phyloP scores from a whole-genome alignment of 2,329 filamentous ascomycete species.

The Lecanoromycetidae sp. region DNA sequence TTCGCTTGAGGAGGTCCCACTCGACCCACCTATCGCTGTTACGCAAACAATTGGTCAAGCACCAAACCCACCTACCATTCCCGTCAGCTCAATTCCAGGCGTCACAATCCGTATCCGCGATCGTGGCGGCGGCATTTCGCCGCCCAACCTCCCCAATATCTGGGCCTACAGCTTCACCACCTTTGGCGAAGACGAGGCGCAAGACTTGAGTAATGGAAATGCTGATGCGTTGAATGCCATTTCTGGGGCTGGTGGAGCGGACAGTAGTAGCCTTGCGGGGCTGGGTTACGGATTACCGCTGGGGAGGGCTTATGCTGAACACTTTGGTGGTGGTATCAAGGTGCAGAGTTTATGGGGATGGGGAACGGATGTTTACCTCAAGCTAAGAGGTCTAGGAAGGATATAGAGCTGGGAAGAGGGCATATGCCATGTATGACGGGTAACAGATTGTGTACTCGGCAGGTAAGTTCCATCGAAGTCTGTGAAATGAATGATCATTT shows the following conservation, averaged over 20 bases:
- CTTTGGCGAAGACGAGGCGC: conserved; percentile 57
- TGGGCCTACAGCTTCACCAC: conserved; percentile 98
- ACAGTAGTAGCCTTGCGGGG: conserved; percentile 76
- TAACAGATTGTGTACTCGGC: too few relatives aligned
- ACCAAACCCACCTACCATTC: conserved; percentile 24
- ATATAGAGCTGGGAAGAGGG: too few relatives aligned
- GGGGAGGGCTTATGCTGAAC: conserved; percentile 88
- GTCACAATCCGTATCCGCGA: conserved; percentile 94
- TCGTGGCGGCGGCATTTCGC: conserved; percentile 82
- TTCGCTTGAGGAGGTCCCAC: not conserved
- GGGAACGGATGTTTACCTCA: conserved; percentile 59
- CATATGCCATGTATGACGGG: too few relatives aligned
- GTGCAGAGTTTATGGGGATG: conserved; percentile 95
- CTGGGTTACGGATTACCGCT: conserved; percentile 86
- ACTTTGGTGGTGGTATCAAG: conserved; percentile 88
- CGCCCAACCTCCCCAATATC: conserved; percentile 71
- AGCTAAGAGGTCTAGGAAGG: conserved; percentile 13
- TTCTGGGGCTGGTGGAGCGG: conserved; percentile 55
- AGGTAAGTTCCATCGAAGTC: too few relatives aligned
- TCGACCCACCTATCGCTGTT: not conserved
- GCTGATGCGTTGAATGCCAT: conserved; percentile 65
- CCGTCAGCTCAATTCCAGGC: conserved; percentile 58
- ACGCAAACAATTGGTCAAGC: not conserved
- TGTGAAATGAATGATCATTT: too few relatives aligned
- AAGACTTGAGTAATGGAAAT: conserved; percentile 38